Evolutionary conservation across 2,329 filamentous ascomycete species (phyloP).

Genomic region (Dactylellina haptotyla): DNA sequence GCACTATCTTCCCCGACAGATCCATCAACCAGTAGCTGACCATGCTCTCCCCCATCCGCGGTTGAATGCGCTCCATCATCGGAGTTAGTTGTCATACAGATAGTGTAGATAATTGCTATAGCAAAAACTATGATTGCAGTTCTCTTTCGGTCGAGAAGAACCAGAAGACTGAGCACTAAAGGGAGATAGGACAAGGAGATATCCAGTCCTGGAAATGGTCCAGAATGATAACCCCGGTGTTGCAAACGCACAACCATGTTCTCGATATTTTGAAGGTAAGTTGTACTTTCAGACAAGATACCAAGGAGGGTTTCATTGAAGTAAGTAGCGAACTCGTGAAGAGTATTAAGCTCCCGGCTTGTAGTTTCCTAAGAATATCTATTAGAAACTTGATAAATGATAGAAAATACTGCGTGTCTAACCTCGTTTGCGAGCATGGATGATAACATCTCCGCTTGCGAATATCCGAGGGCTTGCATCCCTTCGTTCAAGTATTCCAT

Average conservation of each 20-base stretch:
- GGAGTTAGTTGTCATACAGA: not conserved
- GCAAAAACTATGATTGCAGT: conserved; percentile 23
- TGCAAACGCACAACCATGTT: not conserved
- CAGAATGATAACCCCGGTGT: not conserved
- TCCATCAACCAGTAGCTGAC: conserved; percentile 11
- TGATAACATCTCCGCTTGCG: conserved; percentile 12
- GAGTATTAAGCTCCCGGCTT: conserved; percentile 2
- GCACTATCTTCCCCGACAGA: not conserved
- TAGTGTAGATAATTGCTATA: conserved; percentile 9
- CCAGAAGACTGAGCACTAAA: conserved; percentile 31
- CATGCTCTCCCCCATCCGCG: not conserved
- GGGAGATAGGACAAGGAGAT: conserved; percentile 24
- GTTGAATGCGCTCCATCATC: not conserved
- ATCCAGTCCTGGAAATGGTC: not conserved
- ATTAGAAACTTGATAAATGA: not conserved
- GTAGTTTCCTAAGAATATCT: conserved; percentile 13
- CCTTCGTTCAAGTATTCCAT: conserved; percentile 7
- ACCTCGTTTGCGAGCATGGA: conserved; percentile 26
- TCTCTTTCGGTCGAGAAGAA: conserved; percentile 38
- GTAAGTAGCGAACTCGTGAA: conserved; percentile 3
- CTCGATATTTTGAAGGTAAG: conserved; percentile 15
- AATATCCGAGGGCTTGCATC: conserved; percentile 15
- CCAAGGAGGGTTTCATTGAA: conserved; percentile 33
- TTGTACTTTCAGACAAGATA: conserved; percentile 19
- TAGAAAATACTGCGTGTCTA: not conserved